These are phyloP conservation scores for Fusarium kyushuense DNA, from an alignment of 2,329 filamentous ascomycete genomes.

Conservation along the genomic window DNA sequence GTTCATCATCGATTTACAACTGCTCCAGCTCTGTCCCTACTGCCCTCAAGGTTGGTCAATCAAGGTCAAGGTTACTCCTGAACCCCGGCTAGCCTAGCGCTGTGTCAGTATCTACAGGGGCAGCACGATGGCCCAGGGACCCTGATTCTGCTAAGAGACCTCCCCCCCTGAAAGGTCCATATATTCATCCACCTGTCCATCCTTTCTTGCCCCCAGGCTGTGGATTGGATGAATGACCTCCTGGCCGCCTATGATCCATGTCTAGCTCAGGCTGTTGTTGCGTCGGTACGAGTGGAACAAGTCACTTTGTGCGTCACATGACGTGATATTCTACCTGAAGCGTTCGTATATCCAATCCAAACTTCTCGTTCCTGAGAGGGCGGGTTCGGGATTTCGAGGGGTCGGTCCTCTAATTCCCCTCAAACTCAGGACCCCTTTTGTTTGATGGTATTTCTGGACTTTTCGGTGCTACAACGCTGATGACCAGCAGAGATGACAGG, in stretches of 20 bases:
- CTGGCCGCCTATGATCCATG: constrained; percentile 35
- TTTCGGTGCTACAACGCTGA: constrained; percentile 10
- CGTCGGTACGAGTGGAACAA: constrained; percentile 26
- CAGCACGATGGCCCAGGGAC: constrained; percentile 34
- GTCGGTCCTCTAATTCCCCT: constrained; percentile 46
- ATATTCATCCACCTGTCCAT: constrained; percentile 18
- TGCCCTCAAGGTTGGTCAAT: constrained; percentile 4
- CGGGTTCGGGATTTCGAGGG: constrained; percentile 38
- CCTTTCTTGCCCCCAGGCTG: constrained; percentile 9
- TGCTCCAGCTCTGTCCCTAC: neutral
- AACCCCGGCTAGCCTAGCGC: constrained; percentile 29
- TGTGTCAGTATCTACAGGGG: constrained; percentile 44
- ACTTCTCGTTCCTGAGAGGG: constrained; percentile 15
- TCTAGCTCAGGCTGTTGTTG: constrained; percentile 31
- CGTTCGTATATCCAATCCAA: constrained; percentile 23
- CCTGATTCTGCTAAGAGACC: constrained; percentile 36
- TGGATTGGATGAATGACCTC: constrained; percentile 27
- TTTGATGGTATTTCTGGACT: constrained; percentile 27
- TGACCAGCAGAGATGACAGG: neutral
- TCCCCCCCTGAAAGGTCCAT: constrained; percentile 28
- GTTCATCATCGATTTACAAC: constrained; percentile 21
- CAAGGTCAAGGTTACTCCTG: constrained; percentile 28
- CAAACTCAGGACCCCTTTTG: constrained; percentile 45
- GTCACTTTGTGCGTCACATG: constrained; percentile 29
- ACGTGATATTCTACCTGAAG: constrained; percentile 29